Evolutionary conservation across 495 filamentous ascomycete species (phyloP).

Genomic region (Hypomontagnella submonticulosa): DNA sequence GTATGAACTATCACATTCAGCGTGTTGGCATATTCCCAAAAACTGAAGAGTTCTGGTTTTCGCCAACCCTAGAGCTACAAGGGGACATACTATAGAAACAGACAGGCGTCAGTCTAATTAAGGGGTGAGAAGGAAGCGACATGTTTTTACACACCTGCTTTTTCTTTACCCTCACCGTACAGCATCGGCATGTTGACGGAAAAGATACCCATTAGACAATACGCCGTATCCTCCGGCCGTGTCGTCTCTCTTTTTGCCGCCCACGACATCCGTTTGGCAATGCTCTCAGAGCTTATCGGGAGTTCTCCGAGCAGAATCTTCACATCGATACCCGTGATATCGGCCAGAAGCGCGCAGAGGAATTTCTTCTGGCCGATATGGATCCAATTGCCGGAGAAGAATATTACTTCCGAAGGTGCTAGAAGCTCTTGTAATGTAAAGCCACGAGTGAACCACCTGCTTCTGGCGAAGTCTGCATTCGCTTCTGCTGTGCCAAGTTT

Average conservation of each 20-base stretch:
- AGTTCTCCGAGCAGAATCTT: conserved; percentile 3
- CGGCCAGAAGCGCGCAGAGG: neutral
- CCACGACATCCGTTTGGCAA: conserved; percentile 38
- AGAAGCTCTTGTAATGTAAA: conserved; percentile 7
- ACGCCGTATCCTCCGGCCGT: conserved; percentile 42
- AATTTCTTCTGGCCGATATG: conserved; percentile 9
- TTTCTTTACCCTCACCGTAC: conserved; percentile 43
- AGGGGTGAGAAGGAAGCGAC: too few species aligned
- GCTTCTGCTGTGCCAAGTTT: too few species aligned
- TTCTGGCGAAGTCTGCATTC: too few species aligned
- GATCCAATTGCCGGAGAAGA: conserved; percentile 12
- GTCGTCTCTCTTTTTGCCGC: conserved; percentile 31
- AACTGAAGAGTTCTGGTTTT: too few species aligned
- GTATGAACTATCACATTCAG: conserved; percentile 18
- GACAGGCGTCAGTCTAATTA: too few species aligned
- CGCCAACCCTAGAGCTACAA: too few species aligned
- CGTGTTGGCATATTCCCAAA: too few species aligned
- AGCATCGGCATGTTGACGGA: conserved; percentile 43
- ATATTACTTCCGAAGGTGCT: conserved; percentile 2
- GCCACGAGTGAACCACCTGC: neutral
- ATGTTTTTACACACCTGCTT: conserved; percentile 13
- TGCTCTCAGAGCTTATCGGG: neutral
- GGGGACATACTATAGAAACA: too few species aligned
- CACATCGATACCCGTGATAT: conserved; percentile 1
- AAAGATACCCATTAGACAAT: conserved; percentile 46